Evolutionary conservation across 2,329 filamentous ascomycete species (phyloP).

Genomic region (Diaporthe sp.): DNA sequence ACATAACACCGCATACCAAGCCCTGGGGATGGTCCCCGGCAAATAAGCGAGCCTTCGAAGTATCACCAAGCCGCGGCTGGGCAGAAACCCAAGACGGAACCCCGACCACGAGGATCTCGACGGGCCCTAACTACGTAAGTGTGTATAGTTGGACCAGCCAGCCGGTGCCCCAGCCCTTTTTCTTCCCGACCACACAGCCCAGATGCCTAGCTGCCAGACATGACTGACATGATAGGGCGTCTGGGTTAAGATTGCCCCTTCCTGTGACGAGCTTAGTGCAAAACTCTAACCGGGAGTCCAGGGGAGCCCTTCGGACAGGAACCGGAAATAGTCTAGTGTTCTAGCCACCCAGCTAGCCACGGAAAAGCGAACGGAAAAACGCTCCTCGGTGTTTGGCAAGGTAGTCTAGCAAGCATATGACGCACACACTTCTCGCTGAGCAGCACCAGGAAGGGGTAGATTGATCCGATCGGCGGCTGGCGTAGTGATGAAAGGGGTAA

Average conservation of each 20-base stretch:
- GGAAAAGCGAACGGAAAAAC: background rate
- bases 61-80: background rate
- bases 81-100: background rate
- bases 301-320: background rate
- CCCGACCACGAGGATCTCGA: background rate
- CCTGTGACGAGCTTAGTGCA: conserved; percentile 1
- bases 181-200: too few species aligned
- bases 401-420: background rate
- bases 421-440: conserved; percentile 5
- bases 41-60: background rate
- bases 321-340: conserved; percentile 4
- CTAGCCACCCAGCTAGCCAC: too few species aligned
- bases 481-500: too few species aligned
- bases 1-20: background rate
- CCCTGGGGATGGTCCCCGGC: background rate
- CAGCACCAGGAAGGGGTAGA: background rate
- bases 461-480: too few species aligned
- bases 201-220: too few species aligned
- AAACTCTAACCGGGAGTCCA: background rate
- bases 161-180: background rate
- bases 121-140: background rate
- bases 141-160: background rate
- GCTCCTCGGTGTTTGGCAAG: background rate
- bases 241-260: background rate
- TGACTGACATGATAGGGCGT: conserved; percentile 5